Conservation (phyloP, 768 basidiomycete species). For the Strobilomyces confusus region DNA sequence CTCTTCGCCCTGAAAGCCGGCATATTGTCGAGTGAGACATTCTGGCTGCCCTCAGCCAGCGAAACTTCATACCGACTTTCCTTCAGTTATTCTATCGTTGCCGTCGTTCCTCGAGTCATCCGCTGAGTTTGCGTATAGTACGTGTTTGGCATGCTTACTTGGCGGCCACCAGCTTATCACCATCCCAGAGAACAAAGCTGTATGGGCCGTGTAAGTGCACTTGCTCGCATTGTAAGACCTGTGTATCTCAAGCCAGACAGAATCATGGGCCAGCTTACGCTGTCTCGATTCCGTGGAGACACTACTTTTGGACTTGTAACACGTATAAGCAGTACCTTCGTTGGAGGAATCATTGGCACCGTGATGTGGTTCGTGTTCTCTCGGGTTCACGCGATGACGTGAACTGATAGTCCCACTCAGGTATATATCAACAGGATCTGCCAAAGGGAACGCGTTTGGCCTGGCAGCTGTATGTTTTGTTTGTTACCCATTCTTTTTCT, state of each 20-base stretch:
- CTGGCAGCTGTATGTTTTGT: slow-evolving; percentile 65
- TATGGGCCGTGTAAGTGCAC: slow-evolving; percentile 65
- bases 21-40: slow-evolving; percentile 48
- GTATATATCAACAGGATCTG: slow-evolving; percentile 67
- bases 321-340: slow-evolving; percentile 60
- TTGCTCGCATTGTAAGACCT: not conserved
- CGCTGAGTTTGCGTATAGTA: slow-evolving; percentile 57
- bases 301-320: slow-evolving; percentile 63
- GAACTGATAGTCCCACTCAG: slow-evolving; percentile 29
- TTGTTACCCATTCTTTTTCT: slow-evolving; percentile 71
- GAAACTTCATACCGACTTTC: not conserved
- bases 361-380: slow-evolving; percentile 54
- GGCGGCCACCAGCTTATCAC: slow-evolving; percentile 1
- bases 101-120: slow-evolving; percentile 55
- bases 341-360: slow-evolving; percentile 59
- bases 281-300: slow-evolving; percentile 71
- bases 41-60: not conserved
- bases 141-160: slow-evolving; percentile 19
- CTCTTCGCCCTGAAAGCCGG: slow-evolving; percentile 73
- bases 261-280: slow-evolving; percentile 71
- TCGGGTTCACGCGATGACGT: not conserved
- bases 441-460: slow-evolving; percentile 61
- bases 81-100: slow-evolving; percentile 51
- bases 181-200: slow-evolving; percentile 49
- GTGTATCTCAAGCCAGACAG: slow-evolving; percentile 29